Base-by-base conservation (phyloP, 2,329 filamentous ascomycete genomes). In the Paecilomyces sp. region DNA sequence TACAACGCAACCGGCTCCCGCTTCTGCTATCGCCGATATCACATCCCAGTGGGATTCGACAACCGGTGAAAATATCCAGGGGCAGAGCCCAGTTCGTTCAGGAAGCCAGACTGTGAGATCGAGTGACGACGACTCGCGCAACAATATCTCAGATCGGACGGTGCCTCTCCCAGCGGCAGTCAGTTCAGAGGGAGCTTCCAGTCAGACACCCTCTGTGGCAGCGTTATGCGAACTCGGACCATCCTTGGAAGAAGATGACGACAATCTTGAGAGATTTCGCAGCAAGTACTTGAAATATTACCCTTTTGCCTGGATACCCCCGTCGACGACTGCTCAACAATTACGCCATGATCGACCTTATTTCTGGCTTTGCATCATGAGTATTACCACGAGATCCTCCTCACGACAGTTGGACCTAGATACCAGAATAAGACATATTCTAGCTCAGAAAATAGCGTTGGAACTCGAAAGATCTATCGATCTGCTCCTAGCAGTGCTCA, bases 391-490 rank as follows among this genome's bases (percentile, higher is more conserved):
- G 52, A 79, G 76, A 63, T 78, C 77, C 1, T 69, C 72, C 0
- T 65, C 71, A 2, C 73, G 77, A 57, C 80, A 83, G 58, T 56
- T 70, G 0, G 67, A 69, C 1, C 65, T 82, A 36, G 72, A 73
- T 36, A 75, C 76, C 1, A 74, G 72, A 18, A 70, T 81, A 5
- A 78, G 79, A 51, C 72, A 77, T 53, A 73, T 79, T 28, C 57
- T 84, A 13, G 76, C 80, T 0, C 72, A 77, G n/a, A 77, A 76
- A 58, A 70, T 83, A 28, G 64, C 85, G 6, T 60, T 83, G 12
- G 75, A 80, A 9, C 71, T 76, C n/a, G 81, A 84, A 58, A 77
- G 78, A 56, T 78, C 68, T 55, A 70, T 85, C 47, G 84, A 86
- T 62, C 62, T 85, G 11, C 70, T 86, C 1, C 72, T 82, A 11